These are phyloP conservation scores for Inga oerstediana DNA, from an alignment of 306 rosid genomes.

Conservation along the genomic window DNA sequence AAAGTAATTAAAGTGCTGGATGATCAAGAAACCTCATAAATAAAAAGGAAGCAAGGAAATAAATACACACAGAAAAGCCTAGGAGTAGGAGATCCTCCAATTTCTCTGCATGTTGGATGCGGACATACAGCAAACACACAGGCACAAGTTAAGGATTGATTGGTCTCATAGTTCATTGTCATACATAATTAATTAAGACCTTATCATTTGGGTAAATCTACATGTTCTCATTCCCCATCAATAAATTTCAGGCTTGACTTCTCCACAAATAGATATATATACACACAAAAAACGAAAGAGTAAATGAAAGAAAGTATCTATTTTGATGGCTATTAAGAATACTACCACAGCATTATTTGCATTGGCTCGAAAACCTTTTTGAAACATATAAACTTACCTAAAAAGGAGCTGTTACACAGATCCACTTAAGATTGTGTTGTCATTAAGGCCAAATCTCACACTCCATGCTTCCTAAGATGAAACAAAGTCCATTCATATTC, in stretches of 20 bases:
- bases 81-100: background rate
- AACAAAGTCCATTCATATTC: background rate
- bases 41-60: background rate
- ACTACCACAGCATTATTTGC: background rate
- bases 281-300: background rate
- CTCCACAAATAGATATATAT: background rate
- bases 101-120: background rate
- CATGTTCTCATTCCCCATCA: background rate
- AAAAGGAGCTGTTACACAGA: background rate
- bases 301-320: background rate
- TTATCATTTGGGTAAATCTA: background rate
- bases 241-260: background rate
- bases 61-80: background rate
- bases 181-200: background rate
- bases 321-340: background rate
- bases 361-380: background rate
- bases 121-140: background rate
- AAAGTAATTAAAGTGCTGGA: background rate
- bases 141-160: background rate
- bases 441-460: background rate
- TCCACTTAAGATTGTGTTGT: background rate
- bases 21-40: background rate
- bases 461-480: background rate
- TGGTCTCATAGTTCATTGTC: background rate
- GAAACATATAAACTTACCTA: background rate